Evolutionary conservation across 192 early-diverging fungal species (phyloP).

Genomic region (Coemansia sp.): DNA sequence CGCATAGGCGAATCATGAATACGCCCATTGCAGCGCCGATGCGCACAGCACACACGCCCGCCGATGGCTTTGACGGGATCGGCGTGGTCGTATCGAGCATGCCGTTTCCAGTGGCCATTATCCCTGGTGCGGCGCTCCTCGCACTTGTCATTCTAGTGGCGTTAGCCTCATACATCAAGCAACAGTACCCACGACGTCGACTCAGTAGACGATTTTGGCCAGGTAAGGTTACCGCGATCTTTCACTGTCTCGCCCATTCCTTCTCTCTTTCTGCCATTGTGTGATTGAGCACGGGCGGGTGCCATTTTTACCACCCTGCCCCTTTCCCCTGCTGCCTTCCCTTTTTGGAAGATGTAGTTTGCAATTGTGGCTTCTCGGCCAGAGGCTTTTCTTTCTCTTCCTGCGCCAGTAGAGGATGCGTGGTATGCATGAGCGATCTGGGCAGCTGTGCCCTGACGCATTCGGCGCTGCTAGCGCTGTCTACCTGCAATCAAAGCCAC

Average conservation of each 20-base stretch:
- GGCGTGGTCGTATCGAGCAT: slow-evolving; percentile 1
- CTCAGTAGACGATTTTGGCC: background rate
- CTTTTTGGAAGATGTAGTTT: background rate
- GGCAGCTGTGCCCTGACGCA: background rate
- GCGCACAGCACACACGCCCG: background rate
- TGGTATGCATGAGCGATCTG: slow-evolving; percentile 3
- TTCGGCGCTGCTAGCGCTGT: background rate
- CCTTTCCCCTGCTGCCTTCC: background rate
- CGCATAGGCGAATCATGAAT: background rate
- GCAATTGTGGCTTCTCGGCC: background rate
- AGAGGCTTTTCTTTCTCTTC: background rate
- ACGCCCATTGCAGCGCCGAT: background rate
- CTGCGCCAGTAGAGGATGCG: background rate
- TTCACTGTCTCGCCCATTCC: background rate
- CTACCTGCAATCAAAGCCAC: slow-evolving; percentile 1
- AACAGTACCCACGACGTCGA: slow-evolving; percentile 6
- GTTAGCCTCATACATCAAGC: slow-evolving; percentile 6
- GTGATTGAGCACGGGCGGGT: background rate
- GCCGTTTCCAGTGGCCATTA: slow-evolving; percentile 14
- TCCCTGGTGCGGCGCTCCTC: slow-evolving; percentile 34
- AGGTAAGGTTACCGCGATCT: slow-evolving; percentile 9
- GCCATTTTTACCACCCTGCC: background rate
- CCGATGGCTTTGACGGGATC: background rate
- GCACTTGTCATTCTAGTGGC: slow-evolving; percentile 11
- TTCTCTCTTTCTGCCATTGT: background rate